These are phyloP conservation scores for Graphilbum sp. DNA, from an alignment of 2,329 filamentous ascomycete species.

Conservation along the genomic window DNA sequence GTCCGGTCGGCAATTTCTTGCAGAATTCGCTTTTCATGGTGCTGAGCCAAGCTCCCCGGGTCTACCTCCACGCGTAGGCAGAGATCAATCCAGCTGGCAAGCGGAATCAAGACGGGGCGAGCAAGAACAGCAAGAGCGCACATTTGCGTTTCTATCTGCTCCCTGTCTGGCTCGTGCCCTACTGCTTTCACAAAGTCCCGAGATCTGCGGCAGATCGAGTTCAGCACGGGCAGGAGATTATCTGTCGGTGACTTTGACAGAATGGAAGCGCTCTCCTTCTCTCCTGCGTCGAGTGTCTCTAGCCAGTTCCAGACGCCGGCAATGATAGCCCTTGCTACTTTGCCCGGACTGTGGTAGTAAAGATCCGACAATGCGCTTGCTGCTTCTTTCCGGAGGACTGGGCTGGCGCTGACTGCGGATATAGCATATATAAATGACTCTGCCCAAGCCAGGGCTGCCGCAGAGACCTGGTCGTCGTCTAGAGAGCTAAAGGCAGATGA, in stretches of 20 bases:
- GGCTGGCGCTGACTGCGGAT: conserved; percentile 42
- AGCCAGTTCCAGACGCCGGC: conserved; percentile 71
- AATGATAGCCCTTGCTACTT: conserved; percentile 47
- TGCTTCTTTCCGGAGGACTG: conserved; percentile 47
- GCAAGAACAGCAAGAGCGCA: conserved; percentile 64
- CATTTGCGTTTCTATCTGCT: conserved; percentile 50
- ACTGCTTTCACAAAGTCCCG: conserved; percentile 28
- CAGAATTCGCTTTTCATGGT: conserved; percentile 48
- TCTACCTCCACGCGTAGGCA: conserved; percentile 69
- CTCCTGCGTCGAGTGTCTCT: conserved; percentile 45
- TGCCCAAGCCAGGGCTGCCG: conserved; percentile 57
- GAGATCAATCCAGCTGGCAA: conserved; percentile 74
- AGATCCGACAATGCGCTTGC: conserved; percentile 43
- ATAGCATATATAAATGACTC: conserved; percentile 72
- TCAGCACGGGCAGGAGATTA: conserved; percentile 45
- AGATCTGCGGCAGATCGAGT: conserved; percentile 44
- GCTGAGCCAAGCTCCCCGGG: conserved; percentile 59
- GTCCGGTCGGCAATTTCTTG: conserved; percentile 43
- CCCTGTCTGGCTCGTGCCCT: conserved; percentile 25
- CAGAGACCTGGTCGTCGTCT: conserved; percentile 26
- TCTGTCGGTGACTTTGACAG: conserved; percentile 46
- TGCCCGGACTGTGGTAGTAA: conserved; percentile 42
- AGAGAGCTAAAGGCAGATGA: conserved; percentile 41
- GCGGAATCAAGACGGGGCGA: conserved; percentile 60
- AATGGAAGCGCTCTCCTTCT: conserved; percentile 61